phyloP scores from a whole-genome alignment of 106 monocot species.

The Platanthera guangdongensis region DNA sequence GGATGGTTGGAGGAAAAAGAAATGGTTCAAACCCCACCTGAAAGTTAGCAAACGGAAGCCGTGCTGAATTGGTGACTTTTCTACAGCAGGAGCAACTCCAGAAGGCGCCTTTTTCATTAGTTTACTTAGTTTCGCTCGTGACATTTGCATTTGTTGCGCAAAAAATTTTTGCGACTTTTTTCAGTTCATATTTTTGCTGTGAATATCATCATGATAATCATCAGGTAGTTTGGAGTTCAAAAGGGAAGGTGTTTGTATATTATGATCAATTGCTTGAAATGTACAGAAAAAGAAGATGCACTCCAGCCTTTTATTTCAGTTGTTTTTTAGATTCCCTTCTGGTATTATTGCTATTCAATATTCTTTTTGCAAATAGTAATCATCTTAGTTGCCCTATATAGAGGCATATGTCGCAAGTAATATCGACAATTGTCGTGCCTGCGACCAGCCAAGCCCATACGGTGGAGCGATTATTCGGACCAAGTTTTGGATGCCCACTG shows the following conservation, averaged over 20 bases:
- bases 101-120: background rate
- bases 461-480: no score
- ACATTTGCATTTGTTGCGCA: background rate
- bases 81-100: background rate
- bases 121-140: background rate
- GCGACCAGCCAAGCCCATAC: no score
- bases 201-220: background rate
- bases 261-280: background rate
- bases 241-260: background rate
- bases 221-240: background rate
- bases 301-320: background rate
- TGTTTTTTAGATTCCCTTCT: background rate
- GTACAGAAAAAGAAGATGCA: background rate
- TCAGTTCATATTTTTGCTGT: background rate
- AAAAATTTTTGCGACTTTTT: background rate
- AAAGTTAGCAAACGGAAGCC: constrained; percentile 63
- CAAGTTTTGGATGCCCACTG: no score
- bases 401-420: no score
- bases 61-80: constrained; percentile 31
- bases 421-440: no score
- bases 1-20: constrained; percentile 51
- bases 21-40: constrained; percentile 78
- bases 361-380: background rate
- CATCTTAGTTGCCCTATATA: no score
- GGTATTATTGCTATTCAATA: background rate